Percentiles rank a stretch among this genome's conserved stretches.
These are phyloP conservation scores for Camelina hispida DNA, from an alignment of 345 rosid species.

Conservation along the genomic window DNA sequence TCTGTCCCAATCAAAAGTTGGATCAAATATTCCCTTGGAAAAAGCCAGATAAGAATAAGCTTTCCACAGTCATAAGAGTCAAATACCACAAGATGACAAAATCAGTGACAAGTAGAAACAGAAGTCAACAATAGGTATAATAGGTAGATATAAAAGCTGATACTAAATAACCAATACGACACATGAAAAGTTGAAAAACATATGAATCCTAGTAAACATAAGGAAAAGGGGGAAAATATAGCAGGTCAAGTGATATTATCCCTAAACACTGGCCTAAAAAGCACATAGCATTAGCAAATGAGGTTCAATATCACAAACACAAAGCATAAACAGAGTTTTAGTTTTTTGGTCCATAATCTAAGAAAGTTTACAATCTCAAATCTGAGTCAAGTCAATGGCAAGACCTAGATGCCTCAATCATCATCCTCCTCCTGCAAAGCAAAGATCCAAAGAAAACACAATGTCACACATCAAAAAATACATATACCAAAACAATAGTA, in stretches of 20 bases:
- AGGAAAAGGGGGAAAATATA: background rate
- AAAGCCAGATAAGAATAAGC: background rate
- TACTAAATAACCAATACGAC: background rate
- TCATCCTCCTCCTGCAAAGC: constrained; percentile 62
- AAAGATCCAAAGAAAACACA: background rate
- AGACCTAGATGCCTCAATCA: constrained; percentile 40
- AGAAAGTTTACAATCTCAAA: constrained; percentile 41
- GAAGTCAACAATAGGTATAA: background rate
- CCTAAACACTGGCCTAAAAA: constrained; percentile 34
- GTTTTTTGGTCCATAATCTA: constrained; percentile 31
- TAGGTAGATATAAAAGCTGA: background rate
- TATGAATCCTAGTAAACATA: background rate
- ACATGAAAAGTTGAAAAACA: background rate
- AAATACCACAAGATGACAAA: constrained; percentile 28
- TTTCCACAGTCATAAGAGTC: constrained; percentile 13
- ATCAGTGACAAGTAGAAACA: background rate
- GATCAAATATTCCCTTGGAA: constrained; percentile 8
- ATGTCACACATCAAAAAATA: background rate
- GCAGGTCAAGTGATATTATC: constrained; percentile 32
- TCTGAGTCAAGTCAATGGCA: constrained; percentile 42
- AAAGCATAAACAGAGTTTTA: constrained; percentile 33
- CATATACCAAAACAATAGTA: background rate
- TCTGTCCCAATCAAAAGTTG: background rate
- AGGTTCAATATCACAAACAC: constrained; percentile 32
- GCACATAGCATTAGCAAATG: constrained; percentile 29